These are phyloP conservation scores for Pisolithus thermaeus DNA, from an alignment of 1,284 basidiomycete genomes.

Conservation along the genomic window DNA sequence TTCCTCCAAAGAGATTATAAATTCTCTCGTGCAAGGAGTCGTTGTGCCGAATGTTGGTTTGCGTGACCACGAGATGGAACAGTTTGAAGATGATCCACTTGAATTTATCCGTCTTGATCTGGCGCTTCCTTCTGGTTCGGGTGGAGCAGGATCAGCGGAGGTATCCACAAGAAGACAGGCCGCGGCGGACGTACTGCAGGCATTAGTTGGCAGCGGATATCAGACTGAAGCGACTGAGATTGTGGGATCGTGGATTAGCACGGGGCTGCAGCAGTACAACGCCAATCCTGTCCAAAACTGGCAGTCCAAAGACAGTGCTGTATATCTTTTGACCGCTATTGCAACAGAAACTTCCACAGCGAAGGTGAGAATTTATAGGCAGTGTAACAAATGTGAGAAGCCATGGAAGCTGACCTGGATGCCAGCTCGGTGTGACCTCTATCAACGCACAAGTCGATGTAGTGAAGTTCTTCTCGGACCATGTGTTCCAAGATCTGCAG, in stretches of 20 bases:
- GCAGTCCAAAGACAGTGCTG: slow-evolving; percentile 95
- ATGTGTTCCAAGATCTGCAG: slow-evolving; percentile 87
- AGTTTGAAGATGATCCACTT: slow-evolving; percentile 96
- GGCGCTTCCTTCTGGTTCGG: slow-evolving; percentile 55
- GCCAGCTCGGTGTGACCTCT: slow-evolving; percentile 85
- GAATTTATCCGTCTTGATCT: slow-evolving; percentile 94
- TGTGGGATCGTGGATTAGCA: slow-evolving; percentile 77
- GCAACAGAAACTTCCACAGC: slow-evolving; percentile 84
- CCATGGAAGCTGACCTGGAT: not conserved
- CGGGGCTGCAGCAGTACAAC: slow-evolving; percentile 61
- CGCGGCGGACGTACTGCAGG: slow-evolving; percentile 88
- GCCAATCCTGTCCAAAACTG: slow-evolving; percentile 68
- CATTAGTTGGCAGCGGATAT: slow-evolving; percentile 74
- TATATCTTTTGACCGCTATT: slow-evolving; percentile 89
- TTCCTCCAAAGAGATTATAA: slow-evolving; percentile 74
- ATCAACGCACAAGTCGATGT: slow-evolving; percentile 92
- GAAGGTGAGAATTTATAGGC: slow-evolving; percentile 44
- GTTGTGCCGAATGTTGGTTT: slow-evolving; percentile 90
- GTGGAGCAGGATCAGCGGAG: slow-evolving; percentile 39
- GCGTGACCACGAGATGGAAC: slow-evolving; percentile 87
- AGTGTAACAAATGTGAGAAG: not conserved
- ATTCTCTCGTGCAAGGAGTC: slow-evolving; percentile 83
- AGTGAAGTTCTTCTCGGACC: slow-evolving; percentile 91
- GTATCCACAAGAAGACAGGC: slow-evolving; percentile 77
- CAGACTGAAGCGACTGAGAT: slow-evolving; percentile 83